Evolutionary conservation across 495 filamentous ascomycete species (phyloP).

Genomic region (Neurospora cerealis): DNA sequence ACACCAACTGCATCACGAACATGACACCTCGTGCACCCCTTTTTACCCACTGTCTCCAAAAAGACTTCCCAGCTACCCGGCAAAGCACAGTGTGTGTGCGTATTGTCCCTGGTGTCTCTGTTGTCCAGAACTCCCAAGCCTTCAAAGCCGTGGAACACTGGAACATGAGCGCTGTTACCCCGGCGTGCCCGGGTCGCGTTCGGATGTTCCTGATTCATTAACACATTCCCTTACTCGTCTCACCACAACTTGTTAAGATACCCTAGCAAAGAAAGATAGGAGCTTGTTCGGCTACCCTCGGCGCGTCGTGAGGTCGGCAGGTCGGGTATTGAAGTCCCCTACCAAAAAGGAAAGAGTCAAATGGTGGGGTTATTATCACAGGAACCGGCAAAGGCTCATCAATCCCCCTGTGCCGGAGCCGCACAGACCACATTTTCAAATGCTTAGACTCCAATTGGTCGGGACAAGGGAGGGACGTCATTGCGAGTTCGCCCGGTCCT

Average conservation of each 20-base stretch:
- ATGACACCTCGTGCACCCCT: not conserved
- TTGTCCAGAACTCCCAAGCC: not conserved
- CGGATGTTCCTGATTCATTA: not conserved
- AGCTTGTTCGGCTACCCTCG: conserved; percentile 4
- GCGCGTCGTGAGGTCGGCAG: not conserved
- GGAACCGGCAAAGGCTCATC: not conserved
- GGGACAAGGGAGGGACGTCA: conserved; percentile 15
- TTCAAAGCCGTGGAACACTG: not conserved
- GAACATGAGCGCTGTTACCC: not conserved
- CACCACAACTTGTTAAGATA: not conserved
- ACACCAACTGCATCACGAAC: not conserved
- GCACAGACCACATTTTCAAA: conserved; percentile 14
- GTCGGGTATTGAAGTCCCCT: not conserved
- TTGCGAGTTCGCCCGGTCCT: conserved; percentile 3
- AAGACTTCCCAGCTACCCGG: too few relatives aligned
- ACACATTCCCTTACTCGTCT: not conserved
- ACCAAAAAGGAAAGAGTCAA: not conserved
- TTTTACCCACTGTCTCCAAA: too few relatives aligned
- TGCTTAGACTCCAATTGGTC: too few relatives aligned
- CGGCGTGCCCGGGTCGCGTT: not conserved
- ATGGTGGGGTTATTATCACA: not conserved
- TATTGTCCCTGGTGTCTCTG: too few relatives aligned
- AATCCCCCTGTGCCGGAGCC: not conserved
- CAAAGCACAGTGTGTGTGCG: too few relatives aligned
- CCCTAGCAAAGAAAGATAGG: not conserved